These are phyloP conservation scores for Rhizoclosmatium globosum DNA, from an alignment of 192 early-diverging fungal species.

Conservation along the genomic window DNA sequence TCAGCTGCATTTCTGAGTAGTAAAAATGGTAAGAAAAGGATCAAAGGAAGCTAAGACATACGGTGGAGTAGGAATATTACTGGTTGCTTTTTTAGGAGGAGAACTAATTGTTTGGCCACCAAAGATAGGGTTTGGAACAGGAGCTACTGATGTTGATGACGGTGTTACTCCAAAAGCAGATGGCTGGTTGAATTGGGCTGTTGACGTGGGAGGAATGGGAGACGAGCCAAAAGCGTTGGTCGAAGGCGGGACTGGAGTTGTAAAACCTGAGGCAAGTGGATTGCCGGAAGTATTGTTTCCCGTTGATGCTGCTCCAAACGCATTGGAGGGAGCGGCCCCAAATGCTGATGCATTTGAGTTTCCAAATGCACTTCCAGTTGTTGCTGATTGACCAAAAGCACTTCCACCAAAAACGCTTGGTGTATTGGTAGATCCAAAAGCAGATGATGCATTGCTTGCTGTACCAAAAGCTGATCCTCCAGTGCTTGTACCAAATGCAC, in stretches of 20 bases:
- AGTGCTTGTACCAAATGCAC: neutral
- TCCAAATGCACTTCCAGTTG: neutral
- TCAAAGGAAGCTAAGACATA: neutral
- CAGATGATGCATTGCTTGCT: neutral
- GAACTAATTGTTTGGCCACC: neutral
- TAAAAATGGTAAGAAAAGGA: neutral
- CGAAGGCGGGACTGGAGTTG: neutral
- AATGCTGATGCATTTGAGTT: neutral
- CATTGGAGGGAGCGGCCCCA: neutral
- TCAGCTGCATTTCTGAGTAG: constrained; percentile 14
- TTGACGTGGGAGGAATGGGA: neutral
- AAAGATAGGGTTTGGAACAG: neutral
- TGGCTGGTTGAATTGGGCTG: neutral
- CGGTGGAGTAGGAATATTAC: neutral
- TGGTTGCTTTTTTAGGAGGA: neutral
- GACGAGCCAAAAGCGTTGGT: constrained; percentile 2
- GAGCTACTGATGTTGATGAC: neutral
- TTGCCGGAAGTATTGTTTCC: too few species aligned
- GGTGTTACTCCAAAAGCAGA: neutral
- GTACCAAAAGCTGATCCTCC: neutral
- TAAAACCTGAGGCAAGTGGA: too few species aligned
- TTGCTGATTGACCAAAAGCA: neutral
- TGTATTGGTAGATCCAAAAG: neutral
- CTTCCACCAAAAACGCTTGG: neutral
- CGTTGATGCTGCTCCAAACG: neutral